Evolutionary conservation across 108 stramenopile genomes (phyloP), one percentile per base, ranked within the genome.

Genomic region (Cyclotella choctawhatcheeana): DNA sequence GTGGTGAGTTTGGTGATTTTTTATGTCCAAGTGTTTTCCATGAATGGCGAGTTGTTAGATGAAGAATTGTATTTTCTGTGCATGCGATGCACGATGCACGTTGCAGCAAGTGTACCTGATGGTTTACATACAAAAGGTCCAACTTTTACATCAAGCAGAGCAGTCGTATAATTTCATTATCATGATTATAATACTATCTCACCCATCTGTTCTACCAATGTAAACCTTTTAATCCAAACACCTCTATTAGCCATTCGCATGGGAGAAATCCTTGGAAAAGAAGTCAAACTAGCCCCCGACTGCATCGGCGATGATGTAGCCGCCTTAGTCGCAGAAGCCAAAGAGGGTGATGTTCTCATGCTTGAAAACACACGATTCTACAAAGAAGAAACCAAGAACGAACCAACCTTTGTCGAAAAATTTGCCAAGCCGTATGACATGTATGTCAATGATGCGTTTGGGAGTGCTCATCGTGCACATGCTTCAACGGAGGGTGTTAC

Each of bases 291-390:
- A 53, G 95, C 95, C 27, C 81, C 86, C 45, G 99, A 99, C 89
- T 99, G 98, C 92, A 94, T 99, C 68, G 99, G 99, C 27, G 95
- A 96, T 21, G 94, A 94, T 55, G 97, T 97, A 29, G 83, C 85
- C 52, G 67, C 64, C 47, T 85, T 95, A 50, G 95, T 95, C 60
- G 83, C 64, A 30, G 74, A 17, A 60, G 89, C 95, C 76, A 78
- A 76, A 53, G 93, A 95, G 61, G 99, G 99, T 55, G 96, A 98
- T 84, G 97, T 98, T 18, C 76, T 97, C 76, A 88, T 99, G 77
- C 90, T 99, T 55, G 99, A 99, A 82, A 99, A 99, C 96, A 92
- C 96, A 45, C 98, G 99, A 37, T 99, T 99, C 93, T 97, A 99
- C 97, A 93, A 92, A 84, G 96, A 96, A 82, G 97, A 98, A 71